phyloP scores from a whole-genome alignment of 2,329 filamentous ascomycete species.

The Fusarium secorum region DNA sequence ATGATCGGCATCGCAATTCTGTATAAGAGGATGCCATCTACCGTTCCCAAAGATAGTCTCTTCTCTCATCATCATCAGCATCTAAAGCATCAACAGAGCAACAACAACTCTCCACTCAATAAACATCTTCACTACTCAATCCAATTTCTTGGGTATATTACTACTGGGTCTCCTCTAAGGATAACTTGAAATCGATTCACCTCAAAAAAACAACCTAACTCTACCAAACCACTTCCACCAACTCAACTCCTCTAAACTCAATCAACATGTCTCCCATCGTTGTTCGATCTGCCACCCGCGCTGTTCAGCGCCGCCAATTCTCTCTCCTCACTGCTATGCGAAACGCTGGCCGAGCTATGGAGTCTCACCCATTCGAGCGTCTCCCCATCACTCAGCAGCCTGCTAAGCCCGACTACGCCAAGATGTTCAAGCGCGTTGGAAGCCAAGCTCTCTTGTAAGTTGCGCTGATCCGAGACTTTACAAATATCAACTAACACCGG shows the following conservation, averaged over 20 bases:
- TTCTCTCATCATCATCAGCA: slow-evolving; percentile 35
- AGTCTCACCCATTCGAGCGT: slow-evolving; percentile 50
- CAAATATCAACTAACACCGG: slow-evolving; percentile 8
- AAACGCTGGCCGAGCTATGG: slow-evolving; percentile 45
- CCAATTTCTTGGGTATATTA: slow-evolving; percentile 17
- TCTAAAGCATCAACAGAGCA: slow-evolving; percentile 30
- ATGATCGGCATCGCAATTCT: slow-evolving; percentile 24
- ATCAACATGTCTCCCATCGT: slow-evolving; percentile 43
- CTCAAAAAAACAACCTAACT: slow-evolving; percentile 6
- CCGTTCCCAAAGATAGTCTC: slow-evolving; percentile 22
- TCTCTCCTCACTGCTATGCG: slow-evolving; percentile 47
- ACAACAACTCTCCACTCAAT: slow-evolving; percentile 38
- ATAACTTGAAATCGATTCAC: slow-evolving; percentile 14
- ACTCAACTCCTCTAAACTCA: slow-evolving; percentile 20
- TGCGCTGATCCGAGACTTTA: not conserved
- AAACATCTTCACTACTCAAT: slow-evolving; percentile 27
- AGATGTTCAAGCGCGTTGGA: slow-evolving; percentile 44
- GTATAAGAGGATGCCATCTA: slow-evolving; percentile 39
- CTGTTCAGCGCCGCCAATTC: slow-evolving; percentile 45
- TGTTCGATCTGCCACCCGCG: slow-evolving; percentile 43
- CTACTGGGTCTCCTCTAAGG: slow-evolving; percentile 7
- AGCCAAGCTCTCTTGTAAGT: slow-evolving; percentile 48
- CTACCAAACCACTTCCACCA: slow-evolving; percentile 22
- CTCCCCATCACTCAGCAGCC: slow-evolving; percentile 41
- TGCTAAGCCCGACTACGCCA: slow-evolving; percentile 45